phyloP scores from a whole-genome alignment of 345 rosid species.

The Ailanthus altissimus region DNA sequence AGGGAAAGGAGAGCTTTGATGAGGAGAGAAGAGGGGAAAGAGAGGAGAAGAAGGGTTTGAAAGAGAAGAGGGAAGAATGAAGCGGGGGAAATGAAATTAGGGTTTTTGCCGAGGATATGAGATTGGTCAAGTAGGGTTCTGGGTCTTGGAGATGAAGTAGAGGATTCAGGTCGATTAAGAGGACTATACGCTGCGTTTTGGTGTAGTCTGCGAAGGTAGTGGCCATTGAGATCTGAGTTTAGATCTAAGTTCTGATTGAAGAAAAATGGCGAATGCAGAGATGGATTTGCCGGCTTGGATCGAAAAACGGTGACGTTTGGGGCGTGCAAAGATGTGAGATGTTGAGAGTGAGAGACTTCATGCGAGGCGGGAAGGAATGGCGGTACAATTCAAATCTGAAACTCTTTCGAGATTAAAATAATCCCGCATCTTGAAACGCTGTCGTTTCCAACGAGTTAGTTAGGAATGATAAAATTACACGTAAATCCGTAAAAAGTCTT shows the following conservation, averaged over 20 bases:
- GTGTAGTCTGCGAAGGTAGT: conserved; percentile 42
- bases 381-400: not conserved
- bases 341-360: not conserved
- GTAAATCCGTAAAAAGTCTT: too few relatives aligned
- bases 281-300: not conserved
- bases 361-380: conserved; percentile 14
- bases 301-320: not conserved
- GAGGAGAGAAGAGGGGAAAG: conserved; percentile 88
- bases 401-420: not conserved
- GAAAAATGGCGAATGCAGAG: not conserved
- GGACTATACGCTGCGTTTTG: conserved; percentile 73
- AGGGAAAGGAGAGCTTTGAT: conserved; percentile 64
- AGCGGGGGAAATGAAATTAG: conserved; percentile 61
- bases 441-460: too few relatives aligned
- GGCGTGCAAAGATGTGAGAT: not conserved
- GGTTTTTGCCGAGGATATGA: conserved; percentile 55
- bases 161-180: conserved; percentile 76
- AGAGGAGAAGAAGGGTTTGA: conserved; percentile 84
- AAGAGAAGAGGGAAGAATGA: conserved; percentile 67
- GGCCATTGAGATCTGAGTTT: conserved; percentile 33
- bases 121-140: conserved; percentile 38
- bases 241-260: conserved; percentile 7
- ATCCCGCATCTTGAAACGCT: too few relatives aligned
- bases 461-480: too few relatives aligned
- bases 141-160: conserved; percentile 42